Percentiles rank a stretch among this genome's conserved stretches.
Conservation (phyloP, 495 filamentous ascomycete species). For the Talaromyces ruber region DNA sequence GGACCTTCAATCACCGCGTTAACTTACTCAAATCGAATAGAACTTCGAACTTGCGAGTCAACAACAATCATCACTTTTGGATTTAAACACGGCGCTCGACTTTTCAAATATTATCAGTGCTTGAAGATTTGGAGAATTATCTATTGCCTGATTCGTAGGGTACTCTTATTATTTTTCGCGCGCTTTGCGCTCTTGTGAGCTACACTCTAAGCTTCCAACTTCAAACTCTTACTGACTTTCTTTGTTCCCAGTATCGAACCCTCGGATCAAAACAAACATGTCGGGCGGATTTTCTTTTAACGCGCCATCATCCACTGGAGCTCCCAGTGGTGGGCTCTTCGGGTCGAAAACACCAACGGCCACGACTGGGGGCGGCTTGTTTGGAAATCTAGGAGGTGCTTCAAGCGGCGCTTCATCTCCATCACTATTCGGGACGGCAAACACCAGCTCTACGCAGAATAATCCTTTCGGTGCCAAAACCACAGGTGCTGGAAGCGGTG, state of each 20-base stretch:
- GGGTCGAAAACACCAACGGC: constrained; percentile 19
- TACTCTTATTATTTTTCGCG: background rate
- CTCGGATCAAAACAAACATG: background rate
- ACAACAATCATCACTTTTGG: background rate
- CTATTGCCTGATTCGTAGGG: background rate
- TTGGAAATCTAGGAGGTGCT: constrained; percentile 37
- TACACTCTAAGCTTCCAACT: background rate
- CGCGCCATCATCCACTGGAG: constrained; percentile 24
- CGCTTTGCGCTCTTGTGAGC: background rate
- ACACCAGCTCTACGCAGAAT: constrained; percentile 15
- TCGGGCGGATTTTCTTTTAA: constrained; percentile 8
- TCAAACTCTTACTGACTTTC: background rate
- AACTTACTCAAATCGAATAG: background rate
- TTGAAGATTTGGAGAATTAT: background rate
- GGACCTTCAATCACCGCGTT: background rate
- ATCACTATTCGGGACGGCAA: constrained; percentile 24
- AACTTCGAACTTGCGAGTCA: background rate
- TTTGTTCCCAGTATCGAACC: background rate
- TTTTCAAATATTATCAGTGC: background rate
- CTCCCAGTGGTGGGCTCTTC: constrained; percentile 27
- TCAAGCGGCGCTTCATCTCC: constrained; percentile 22
- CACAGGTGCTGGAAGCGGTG: constrained; percentile 12
- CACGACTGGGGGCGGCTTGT: constrained; percentile 16
- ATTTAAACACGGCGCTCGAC: background rate
- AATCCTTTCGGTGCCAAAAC: constrained; percentile 25